Conservation (phyloP, 306 rosid genomes). For the Inga oerstediana region DNA sequence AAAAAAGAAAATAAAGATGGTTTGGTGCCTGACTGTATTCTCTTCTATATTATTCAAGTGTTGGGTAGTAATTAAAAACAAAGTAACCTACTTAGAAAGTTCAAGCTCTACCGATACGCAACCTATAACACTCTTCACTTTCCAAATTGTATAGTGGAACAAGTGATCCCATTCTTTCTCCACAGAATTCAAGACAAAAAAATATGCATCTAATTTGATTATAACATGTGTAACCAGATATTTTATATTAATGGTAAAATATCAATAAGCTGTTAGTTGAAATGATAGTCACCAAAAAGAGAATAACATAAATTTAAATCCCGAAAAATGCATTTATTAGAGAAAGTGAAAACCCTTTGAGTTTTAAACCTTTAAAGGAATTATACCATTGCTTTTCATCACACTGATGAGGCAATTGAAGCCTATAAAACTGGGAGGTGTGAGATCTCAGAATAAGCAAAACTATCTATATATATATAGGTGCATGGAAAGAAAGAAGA, state of each 20-base stretch:
- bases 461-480: too few species aligned
- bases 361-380: too few species aligned
- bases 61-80: neutral
- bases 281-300: too few species aligned
- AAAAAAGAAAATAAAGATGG: neutral
- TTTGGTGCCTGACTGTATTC: neutral
- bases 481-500: constrained; percentile 38
- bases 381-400: neutral
- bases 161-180: neutral
- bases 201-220: too few species aligned
- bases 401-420: neutral
- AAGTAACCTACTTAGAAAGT: neutral
- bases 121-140: neutral
- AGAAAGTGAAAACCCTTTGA: fast-evolving
- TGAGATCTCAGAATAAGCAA: too few species aligned
- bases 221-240: too few species aligned
- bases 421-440: constrained; percentile 35
- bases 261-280: too few species aligned
- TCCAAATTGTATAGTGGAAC: neutral
- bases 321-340: fast-evolving
- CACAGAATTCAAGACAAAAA: neutral
- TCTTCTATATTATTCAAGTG: neutral
- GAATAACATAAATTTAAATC: too few species aligned
- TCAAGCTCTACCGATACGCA: neutral
- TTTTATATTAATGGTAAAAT: too few species aligned